A percentile compares a stretch with the other conserved stretches of the same genome.
phyloP scores from a whole-genome alignment of 2,329 filamentous ascomycete genomes.

The Ophiostoma sp. region DNA sequence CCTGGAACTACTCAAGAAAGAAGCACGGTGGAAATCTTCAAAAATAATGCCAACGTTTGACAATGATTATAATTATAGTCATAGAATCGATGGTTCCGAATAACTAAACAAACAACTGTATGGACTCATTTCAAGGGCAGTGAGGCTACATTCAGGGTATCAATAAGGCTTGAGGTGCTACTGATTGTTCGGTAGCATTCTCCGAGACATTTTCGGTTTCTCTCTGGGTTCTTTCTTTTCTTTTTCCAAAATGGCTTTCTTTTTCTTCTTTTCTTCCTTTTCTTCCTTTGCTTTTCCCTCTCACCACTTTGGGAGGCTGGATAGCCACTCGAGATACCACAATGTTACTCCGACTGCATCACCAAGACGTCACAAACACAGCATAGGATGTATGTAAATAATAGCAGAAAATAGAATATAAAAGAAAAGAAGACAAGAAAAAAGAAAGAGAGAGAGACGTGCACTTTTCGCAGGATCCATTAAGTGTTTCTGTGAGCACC shows the following conservation, averaged over 20 bases:
- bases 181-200: background rate
- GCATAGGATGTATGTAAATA: too few species aligned
- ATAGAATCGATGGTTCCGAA: background rate
- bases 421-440: too few species aligned
- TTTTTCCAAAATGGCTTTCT: background rate
- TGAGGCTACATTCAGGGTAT: background rate
- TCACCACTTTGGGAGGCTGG: background rate
- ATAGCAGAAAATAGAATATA: too few species aligned
- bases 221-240: constrained; percentile 9
- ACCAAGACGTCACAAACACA: background rate
- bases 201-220: background rate
- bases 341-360: background rate
- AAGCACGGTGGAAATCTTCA: too few species aligned
- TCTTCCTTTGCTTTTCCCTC: background rate
- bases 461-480: background rate
- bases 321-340: background rate
- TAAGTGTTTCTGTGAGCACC: background rate
- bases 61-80: background rate
- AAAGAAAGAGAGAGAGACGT: too few species aligned
- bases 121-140: background rate
- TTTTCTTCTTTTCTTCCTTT: background rate
- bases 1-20: too few species aligned
- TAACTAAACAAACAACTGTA: background rate
- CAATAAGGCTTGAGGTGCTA: background rate
- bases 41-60: background rate